Conservation (phyloP, 2,329 filamentous ascomycete genomes). For the Colletotrichum viniferum region DNA sequence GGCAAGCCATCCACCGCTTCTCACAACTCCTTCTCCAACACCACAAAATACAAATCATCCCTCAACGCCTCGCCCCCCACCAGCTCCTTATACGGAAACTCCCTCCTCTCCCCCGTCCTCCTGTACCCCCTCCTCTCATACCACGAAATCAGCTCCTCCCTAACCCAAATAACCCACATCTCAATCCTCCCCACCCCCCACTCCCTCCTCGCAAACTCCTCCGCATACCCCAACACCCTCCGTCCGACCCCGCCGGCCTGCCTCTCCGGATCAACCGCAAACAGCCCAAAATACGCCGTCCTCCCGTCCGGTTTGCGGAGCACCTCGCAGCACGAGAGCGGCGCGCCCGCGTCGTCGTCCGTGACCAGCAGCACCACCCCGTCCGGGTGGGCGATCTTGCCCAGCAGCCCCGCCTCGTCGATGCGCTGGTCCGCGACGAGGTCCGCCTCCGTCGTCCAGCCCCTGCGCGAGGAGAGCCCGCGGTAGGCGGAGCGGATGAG, state of each 20-base stretch:
- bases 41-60: constrained; percentile 47
- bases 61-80: constrained; percentile 38
- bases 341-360: constrained; percentile 20
- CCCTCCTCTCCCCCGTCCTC: constrained; percentile 39
- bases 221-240: constrained; percentile 43
- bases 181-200: constrained; percentile 41
- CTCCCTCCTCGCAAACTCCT: constrained; percentile 36
- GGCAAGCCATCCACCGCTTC: too few relatives aligned
- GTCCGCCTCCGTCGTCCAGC: constrained; percentile 54
- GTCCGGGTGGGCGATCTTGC: constrained; percentile 43
- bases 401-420: constrained; percentile 35
- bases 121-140: constrained; percentile 48
- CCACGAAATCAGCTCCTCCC: constrained; percentile 50
- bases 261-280: constrained; percentile 47
- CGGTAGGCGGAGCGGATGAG: constrained; percentile 51
- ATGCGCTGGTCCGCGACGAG: constrained; percentile 48
- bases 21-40: constrained; percentile 43
- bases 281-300: constrained; percentile 47
- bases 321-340: constrained; percentile 51
- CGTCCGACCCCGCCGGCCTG: constrained; percentile 50
- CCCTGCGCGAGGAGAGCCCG: constrained; percentile 41
- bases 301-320: constrained; percentile 11
- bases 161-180: constrained; percentile 48
- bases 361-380: constrained; percentile 42
- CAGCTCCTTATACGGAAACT: constrained; percentile 47